Evolutionary conservation across 768 basidiomycete genomes (phyloP).

Genomic region (Lactifluus volemus): DNA sequence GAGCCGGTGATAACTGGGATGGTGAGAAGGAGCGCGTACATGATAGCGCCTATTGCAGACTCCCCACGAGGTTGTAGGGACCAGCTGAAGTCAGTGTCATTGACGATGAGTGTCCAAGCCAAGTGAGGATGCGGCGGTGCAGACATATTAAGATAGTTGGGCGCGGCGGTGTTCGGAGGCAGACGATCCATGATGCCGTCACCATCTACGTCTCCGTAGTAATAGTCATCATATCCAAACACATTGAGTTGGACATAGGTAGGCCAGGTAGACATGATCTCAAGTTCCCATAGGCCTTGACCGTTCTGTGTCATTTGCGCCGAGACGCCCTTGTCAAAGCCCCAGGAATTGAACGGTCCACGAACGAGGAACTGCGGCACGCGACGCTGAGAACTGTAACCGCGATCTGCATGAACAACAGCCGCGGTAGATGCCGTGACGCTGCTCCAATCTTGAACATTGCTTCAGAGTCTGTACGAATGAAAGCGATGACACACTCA

Average conservation of each 20-base stretch:
- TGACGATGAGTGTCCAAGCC: constrained; percentile 75
- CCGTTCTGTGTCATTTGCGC: constrained; percentile 56
- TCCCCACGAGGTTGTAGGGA: constrained; percentile 73
- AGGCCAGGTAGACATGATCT: constrained; percentile 88
- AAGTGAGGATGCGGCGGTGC: constrained; percentile 83
- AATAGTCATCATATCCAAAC: constrained; percentile 85
- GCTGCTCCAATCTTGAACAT: constrained; percentile 63
- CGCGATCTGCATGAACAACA: constrained; percentile 71
- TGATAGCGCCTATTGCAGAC: constrained; percentile 71
- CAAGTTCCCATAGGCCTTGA: constrained; percentile 72
- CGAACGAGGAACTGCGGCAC: constrained; percentile 83
- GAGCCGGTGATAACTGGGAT: constrained; percentile 83
- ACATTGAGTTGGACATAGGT: constrained; percentile 86
- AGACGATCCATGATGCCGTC: constrained; percentile 87
- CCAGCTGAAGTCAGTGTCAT: constrained; percentile 75
- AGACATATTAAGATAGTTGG: constrained; percentile 88
- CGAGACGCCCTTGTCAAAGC: constrained; percentile 75
- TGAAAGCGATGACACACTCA: constrained; percentile 30
- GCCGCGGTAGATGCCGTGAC: constrained; percentile 51
- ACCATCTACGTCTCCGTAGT: constrained; percentile 82
- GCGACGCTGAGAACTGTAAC: constrained; percentile 54
- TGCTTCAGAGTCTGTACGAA: not conserved
- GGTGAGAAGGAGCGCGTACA: constrained; percentile 73
- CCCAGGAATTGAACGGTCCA: constrained; percentile 89
- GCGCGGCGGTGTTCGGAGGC: constrained; percentile 76